Base-by-base conservation (phyloP, 306 rosid species). In the Astragalus membranaceus region DNA sequence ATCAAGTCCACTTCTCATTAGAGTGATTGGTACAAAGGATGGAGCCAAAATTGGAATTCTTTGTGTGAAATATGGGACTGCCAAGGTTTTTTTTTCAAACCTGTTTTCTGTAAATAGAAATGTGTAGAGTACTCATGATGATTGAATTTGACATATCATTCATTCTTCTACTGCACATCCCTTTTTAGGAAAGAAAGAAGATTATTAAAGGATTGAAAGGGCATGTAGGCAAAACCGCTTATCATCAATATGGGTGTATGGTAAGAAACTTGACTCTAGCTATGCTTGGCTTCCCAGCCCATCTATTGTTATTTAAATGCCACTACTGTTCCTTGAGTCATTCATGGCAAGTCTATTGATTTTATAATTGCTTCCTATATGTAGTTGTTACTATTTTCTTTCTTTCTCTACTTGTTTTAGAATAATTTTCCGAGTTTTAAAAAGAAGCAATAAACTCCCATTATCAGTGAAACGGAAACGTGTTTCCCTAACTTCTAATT, bases 161-260 rank as follows among this genome's bases (percentile, higher is more conserved):
- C 64, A 6, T 10, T 73, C 43, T 79, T 55, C 17, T 56, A 23
- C 55, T 74, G 70, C 41, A 39, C 69, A 44, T 65, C 78, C 64
- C 65, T 75, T 74, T 32, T 61, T 79, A 91, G 99, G 99, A 94
- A 82, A 87, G 99, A 82, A 94, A 94, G 88, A 94, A 91, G 77
- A 83, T 87, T 69, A 74, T 94, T 83, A 94, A 94, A 85, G 99
- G 99, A 83, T 87, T 94, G 87, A 91, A 94, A 64, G 92, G 80
- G 63, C 87, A 80, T 23, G 10, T 91, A 14, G 80, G 29, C 37
- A 80, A 91, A 59, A 87, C 89, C 66, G 96, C 96, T n/a, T 79
- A 61, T 62, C 90, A 94, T 81, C 95, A 88, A 63, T 70, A 76
- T 72, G 99, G 96, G 59, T 85, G 86, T 75, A 67, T 88, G 97